Conservation (phyloP, 1,284 basidiomycete species). For the Austroboletus rostrupii region DNA sequence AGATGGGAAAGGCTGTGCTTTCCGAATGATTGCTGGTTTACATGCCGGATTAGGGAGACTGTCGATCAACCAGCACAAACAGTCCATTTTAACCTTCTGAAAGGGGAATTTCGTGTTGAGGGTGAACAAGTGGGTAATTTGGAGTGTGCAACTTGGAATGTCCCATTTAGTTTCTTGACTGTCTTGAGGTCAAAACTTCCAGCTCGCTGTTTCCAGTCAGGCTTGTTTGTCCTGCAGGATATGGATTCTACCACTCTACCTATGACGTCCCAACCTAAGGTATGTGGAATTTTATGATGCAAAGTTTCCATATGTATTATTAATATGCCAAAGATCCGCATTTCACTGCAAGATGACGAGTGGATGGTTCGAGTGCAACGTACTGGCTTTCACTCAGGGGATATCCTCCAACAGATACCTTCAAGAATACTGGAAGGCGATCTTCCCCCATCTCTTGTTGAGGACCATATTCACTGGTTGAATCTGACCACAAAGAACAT, state of each 20-base stretch:
- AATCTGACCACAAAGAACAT: slow-evolving; percentile 27
- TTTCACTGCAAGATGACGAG: slow-evolving; percentile 12
- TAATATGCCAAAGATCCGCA: slow-evolving; percentile 25
- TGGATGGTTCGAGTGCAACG: slow-evolving; percentile 32
- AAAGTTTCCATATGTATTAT: not conserved
- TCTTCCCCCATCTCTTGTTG: slow-evolving; percentile 35
- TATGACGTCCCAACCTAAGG: slow-evolving; percentile 4
- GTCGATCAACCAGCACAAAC: not conserved
- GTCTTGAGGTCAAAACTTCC: not conserved
- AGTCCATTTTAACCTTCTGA: not conserved
- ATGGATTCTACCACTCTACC: not conserved
- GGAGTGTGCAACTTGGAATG: not conserved
- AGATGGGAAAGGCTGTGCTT: not conserved
- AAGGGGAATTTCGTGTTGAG: not conserved
- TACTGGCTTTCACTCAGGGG: not conserved
- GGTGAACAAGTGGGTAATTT: slow-evolving; percentile 38
- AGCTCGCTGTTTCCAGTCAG: not conserved
- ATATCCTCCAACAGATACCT: slow-evolving; percentile 36
- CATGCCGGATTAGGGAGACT: not conserved
- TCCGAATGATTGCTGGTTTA: not conserved
- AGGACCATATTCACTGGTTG: slow-evolving; percentile 39
- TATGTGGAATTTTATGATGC: not conserved
- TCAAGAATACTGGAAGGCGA: slow-evolving; percentile 31
- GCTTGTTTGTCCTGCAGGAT: not conserved
- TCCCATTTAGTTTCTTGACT: too few relatives aligned